Base-by-base conservation (phyloP, 2,329 filamentous ascomycete genomes). In the Hirsutella rhossiliensis region DNA sequence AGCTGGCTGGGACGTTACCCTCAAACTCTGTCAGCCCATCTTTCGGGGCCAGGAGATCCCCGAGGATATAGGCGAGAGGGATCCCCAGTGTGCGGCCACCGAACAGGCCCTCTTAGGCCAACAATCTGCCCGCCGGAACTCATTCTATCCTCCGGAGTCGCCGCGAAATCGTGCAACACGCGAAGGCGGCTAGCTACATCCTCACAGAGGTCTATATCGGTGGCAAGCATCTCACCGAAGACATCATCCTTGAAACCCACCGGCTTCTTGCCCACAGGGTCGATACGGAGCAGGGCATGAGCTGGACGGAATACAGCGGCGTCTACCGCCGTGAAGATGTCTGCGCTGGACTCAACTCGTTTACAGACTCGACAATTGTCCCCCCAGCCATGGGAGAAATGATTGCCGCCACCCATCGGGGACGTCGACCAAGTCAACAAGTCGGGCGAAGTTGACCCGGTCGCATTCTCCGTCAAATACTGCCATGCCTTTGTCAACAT, bases 401-500 rank as follows among this genome's bases (percentile, higher is more conserved):
- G 41, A 41, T 59, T 2, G 5, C 12, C 3, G 45, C 52, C 6
- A 41, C 59, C 3, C 18, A 48, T 5, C 11, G n/a, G 28, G 1
- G 57, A 63, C 17, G 45, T 63, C 23, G n/a, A 12, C 1, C 18
- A 28, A 1, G 50, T 48, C 3, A 20, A 47, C 11, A 11, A 38
- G 3, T 11, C 2, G 4, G 32, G 34, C 4, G 12, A 40, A 2
- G 40, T 58, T 1, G 51, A 59, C 23, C 51, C 60, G 0, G 45
- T 54, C 12, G 49, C 48, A 0, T 42, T 63, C 1, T 56, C 55
- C 15, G 53, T 52, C 13, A 52, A 54, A 23, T 56, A 58, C 28
- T 57, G 51, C 23, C 50, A 62, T 13, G 40, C 39, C 0, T 58
- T 65, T 36, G 54, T 61, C 40, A 55, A 47, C 8, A 64, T 65